Evolutionary conservation across 2,329 filamentous ascomycete species (phyloP), one percentile per base, ranked within the genome.

Genomic region (Clonostachys solani): DNA sequence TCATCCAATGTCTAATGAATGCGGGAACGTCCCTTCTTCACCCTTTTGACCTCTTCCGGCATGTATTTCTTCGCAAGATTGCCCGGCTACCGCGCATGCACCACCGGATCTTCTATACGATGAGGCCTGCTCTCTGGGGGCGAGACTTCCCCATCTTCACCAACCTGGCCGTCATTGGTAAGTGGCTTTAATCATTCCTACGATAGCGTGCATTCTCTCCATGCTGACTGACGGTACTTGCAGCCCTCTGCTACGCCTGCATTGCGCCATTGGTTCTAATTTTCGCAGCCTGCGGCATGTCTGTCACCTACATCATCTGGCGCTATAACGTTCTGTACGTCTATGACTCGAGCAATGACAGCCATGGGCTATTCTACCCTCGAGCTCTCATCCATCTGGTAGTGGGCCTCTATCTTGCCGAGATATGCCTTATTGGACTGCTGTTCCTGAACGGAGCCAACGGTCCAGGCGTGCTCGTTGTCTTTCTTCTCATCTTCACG

Each of bases 291-390:
- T 75, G 89, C 37, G 91, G 89, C 29, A 79, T 96, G 49, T 81
- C 77, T 18, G 72, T 94, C 40, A 92, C 96, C 67, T 95, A 95
- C 63, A 72, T 92, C 45, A 88, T 91, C 43, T 96, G 90, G 75
- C 82, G 88, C 16, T 96, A 97, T 75, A 95, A 96, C 61, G 69
- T 97, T 47, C 77, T 96, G 44, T 96, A 89, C 64, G 90, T 96
- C 35, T 86, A 84, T 44, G 88, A 95, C 61, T 83, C 87, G 9
- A 71, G 81, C 49, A 84, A 95, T 58, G 91, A 96, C 61, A 95
- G 89, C 36, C 89, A 95, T 60, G 92, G 92, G 15, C 79, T 92
- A 13, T 84, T 89, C 56, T 96, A 96, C 61, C 86, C 89, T 1
- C 86, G 86, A n/a, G 92, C 89, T 2, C 73, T 97, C 45, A 86